Evolutionary conservation across 148 eudicot genomes (phyloP), one percentile per base, ranked within the genome.

Genomic region (Rheum nobile): DNA sequence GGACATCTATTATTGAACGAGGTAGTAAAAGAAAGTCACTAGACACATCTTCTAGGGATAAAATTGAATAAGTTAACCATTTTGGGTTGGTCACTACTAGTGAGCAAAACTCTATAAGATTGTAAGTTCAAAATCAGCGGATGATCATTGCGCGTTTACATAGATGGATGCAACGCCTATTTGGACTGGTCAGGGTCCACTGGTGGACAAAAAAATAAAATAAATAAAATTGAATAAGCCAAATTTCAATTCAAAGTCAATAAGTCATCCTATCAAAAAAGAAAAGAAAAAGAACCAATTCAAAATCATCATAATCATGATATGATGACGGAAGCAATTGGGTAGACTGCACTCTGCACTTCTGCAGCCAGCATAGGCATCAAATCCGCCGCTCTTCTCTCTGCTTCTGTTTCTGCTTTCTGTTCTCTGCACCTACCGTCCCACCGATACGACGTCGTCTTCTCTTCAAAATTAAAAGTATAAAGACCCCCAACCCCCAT

Each of bases 341-440:
- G 21, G 69, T 32, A 63, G 39, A 17, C 69, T 17, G 35, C 35
- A 24, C 14, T 17, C 52, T 61, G 39, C 39, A 31, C 6, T n/a
- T 4, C 54, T 48, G 54, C 54, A 48, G 21, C 41, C 39, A 32
- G 41, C 69, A 63, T 21, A 16, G 32, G 69, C 67, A 63, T 63
- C 69, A 32, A 63, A 63, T 63, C 32, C 69, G 69, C 69, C 69
- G 69, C 69, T 63, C 65, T 57, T 57, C 65, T 26, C 65, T 57
- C 65, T 26, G 17, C 65, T 4, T 57, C 69, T 63, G 69, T 63
- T 63, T 63, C 38, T 6, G 69, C 39, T 24, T 22, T 63, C 69
- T 32, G 22, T 63, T 31, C 69, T 63, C 69, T 63, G 69, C 39
- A 63, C 69, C 69, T 63, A 21, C 55, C 24, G 26, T 32, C 21